Percentiles rank a stretch among this genome's conserved stretches.
These are phyloP conservation scores for Irpex sp. DNA, from an alignment of 1,284 basidiomycete genomes.

Conservation along the genomic window DNA sequence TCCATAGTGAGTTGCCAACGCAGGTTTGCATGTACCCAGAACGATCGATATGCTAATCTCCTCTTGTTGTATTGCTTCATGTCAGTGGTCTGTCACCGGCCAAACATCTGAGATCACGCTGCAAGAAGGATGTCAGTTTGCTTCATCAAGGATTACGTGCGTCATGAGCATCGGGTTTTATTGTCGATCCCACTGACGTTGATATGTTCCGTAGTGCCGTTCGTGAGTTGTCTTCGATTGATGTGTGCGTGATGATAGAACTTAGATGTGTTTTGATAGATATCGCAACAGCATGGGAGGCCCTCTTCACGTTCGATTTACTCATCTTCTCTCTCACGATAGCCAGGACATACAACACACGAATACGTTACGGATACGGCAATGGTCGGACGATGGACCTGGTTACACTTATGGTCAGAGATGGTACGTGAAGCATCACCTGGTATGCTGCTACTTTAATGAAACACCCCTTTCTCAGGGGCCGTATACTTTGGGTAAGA, in stretches of 20 bases:
- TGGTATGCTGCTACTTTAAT: not conserved
- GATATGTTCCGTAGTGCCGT: not conserved
- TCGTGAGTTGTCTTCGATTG: constrained; percentile 3
- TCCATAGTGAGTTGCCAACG: constrained; percentile 17
- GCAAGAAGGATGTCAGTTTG: constrained; percentile 10
- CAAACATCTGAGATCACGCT: constrained; percentile 16
- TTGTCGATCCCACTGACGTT: not conserved
- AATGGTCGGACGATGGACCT: not conserved
- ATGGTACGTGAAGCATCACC: constrained; percentile 11
- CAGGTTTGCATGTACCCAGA: not conserved
- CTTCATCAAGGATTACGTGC: not conserved
- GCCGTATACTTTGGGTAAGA: constrained; percentile 16
- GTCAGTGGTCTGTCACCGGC: not conserved
- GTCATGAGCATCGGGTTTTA: not conserved
- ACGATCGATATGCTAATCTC: not conserved
- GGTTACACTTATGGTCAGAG: constrained; percentile 11
- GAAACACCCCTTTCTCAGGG: constrained; percentile 1
- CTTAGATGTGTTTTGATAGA: not conserved
- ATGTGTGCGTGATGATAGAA: no score
- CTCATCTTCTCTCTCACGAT: constrained; percentile 13
- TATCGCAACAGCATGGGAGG: constrained; percentile 15
- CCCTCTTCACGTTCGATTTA: constrained; percentile 11
- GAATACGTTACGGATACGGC: not conserved
- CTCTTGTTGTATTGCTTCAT: not conserved
- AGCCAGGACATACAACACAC: constrained; percentile 11